Conservation (phyloP, 306 rosid genomes). For the Biancaea sappan region DNA sequence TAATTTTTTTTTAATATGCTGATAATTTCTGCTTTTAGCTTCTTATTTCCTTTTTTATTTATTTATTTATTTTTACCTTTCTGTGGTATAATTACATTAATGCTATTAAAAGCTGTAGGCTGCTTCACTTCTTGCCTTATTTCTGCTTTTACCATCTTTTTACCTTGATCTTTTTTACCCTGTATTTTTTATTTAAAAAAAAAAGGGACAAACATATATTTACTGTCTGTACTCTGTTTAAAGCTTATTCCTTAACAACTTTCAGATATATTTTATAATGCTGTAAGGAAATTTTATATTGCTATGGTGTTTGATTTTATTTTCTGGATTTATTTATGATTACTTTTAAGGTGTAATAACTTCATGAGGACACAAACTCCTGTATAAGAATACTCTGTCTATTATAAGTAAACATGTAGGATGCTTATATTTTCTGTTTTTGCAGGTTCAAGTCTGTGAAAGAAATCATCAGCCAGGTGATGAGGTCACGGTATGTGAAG, state of each 20-base stretch:
- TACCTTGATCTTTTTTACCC: background rate
- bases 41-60: background rate
- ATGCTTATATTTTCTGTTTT: slow-evolving; percentile 26
- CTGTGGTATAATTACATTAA: too few species aligned
- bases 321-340: background rate
- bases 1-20: background rate
- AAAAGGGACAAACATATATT: background rate
- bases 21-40: background rate
- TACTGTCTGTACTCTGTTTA: background rate
- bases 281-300: background rate
- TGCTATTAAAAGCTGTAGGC: too few species aligned
- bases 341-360: slow-evolving; percentile 7
- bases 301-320: slow-evolving; percentile 5
- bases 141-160: slow-evolving; percentile 1
- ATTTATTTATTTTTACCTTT: too few species aligned
- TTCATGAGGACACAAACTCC: background rate
- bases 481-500: slow-evolving; percentile 77
- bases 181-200: background rate
- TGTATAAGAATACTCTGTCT: background rate
- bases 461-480: slow-evolving; percentile 97
- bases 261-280: slow-evolving; percentile 5
- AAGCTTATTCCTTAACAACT: background rate
- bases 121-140: too few species aligned
- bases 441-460: slow-evolving; percentile 93
- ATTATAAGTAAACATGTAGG: background rate